These are phyloP conservation scores for Apiospora rasikravindrae DNA, from an alignment of 2,329 filamentous ascomycete genomes.

Conservation along the genomic window DNA sequence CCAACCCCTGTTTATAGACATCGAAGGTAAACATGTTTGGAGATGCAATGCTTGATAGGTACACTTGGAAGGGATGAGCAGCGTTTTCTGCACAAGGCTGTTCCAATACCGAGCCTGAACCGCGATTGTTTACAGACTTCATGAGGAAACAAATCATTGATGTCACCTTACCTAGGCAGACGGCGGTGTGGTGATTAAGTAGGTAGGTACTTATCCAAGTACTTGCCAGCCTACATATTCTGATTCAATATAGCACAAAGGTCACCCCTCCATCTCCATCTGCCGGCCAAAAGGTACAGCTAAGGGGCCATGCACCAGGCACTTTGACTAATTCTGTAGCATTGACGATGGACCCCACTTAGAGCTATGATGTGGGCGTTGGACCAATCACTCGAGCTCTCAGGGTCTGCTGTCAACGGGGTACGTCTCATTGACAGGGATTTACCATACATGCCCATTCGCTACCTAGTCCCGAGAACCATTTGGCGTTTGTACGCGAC, in stretches of 20 bases:
- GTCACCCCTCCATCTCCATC: constrained; percentile 6
- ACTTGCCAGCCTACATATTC: neutral
- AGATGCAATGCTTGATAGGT: too few species aligned
- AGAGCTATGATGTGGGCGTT: neutral
- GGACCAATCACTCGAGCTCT: neutral
- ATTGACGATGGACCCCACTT: neutral
- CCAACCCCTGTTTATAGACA: neutral
- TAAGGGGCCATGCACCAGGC: neutral
- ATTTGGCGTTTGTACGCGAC: constrained; percentile 17
- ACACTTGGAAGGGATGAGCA: neutral
- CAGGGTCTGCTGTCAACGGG: constrained; percentile 1
- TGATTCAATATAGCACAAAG: constrained; percentile 10
- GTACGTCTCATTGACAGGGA: neutral
- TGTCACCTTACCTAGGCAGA: constrained; percentile 2
- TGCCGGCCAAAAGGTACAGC: constrained; percentile 7
- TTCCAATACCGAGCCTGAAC: neutral
- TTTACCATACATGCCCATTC: neutral
- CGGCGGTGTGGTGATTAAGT: neutral
- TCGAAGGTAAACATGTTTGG: neutral
- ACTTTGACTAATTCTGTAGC: neutral
- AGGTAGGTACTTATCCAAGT: neutral
- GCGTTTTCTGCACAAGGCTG: neutral
- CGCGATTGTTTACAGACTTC: neutral
- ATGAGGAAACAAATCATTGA: neutral
- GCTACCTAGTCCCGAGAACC: neutral